Percentiles rank a stretch among this genome's conserved stretches.
phyloP scores from a whole-genome alignment of 352 stramenopile genomes.

The Globisporangium cylindrosporum region DNA sequence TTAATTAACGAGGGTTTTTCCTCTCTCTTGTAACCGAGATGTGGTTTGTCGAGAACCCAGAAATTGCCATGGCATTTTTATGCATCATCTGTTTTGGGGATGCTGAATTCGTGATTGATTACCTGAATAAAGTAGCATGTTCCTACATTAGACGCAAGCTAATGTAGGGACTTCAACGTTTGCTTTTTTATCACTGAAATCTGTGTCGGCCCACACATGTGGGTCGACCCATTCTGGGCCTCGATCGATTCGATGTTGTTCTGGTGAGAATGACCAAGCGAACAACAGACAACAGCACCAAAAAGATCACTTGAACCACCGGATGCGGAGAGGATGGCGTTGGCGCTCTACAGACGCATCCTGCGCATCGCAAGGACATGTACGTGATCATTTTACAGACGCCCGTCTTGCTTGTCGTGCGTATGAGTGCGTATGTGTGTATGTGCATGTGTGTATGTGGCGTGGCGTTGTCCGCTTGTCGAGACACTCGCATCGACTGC shows the following conservation, averaged over 20 bases:
- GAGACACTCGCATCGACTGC: not conserved
- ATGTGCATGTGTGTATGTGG: slow-evolving; percentile 8
- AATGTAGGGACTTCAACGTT: not conserved
- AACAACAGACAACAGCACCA: not conserved
- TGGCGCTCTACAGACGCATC: slow-evolving; percentile 72
- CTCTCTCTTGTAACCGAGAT: not conserved
- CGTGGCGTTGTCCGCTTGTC: not conserved
- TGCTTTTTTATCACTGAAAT: not conserved
- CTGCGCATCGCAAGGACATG: slow-evolving; percentile 68
- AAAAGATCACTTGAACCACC: slow-evolving; percentile 1
- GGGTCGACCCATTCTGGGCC: not conserved
- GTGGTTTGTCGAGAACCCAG: not conserved
- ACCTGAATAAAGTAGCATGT: not conserved
- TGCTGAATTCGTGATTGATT: not conserved
- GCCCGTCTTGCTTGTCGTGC: not conserved
- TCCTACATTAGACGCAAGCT: not conserved
- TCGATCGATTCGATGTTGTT: not conserved
- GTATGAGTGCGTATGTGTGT: not conserved
- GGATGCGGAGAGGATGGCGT: slow-evolving; percentile 26
- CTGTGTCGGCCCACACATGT: not conserved
- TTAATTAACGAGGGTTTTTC: not conserved
- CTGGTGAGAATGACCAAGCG: not conserved
- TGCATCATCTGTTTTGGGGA: not conserved
- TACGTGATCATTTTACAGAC: slow-evolving; percentile 24
- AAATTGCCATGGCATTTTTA: not conserved